Conservation (phyloP, 768 basidiomycete species). For the Suillus ampliporus region DNA sequence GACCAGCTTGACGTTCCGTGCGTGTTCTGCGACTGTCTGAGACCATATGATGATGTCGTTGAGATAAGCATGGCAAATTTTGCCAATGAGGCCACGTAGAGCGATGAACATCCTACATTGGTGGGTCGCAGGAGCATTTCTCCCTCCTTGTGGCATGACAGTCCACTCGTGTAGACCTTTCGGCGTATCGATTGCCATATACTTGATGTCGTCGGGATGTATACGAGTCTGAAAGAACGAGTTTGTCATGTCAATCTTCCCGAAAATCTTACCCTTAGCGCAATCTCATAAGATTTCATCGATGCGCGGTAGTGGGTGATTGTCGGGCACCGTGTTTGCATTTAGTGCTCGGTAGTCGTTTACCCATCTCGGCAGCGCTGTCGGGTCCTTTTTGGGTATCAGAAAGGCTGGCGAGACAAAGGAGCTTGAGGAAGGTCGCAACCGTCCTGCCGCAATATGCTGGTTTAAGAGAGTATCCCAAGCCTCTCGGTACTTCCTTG, state of each 20-base stretch:
- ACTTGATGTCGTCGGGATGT: conserved; percentile 31
- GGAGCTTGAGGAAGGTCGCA: conserved; percentile 32
- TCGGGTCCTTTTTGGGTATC: conserved; percentile 40
- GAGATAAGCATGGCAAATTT: background rate
- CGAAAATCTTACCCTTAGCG: conserved; percentile 39
- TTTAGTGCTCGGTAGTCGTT: conserved; percentile 29
- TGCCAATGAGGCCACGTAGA: conserved; percentile 21
- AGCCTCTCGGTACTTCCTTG: conserved; percentile 37
- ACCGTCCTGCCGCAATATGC: conserved; percentile 39
- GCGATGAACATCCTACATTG: conserved; percentile 21
- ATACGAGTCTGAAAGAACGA: conserved; percentile 6
- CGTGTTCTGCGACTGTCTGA: conserved; percentile 18
- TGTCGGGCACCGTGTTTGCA: too few relatives aligned
- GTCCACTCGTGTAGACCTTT: conserved; percentile 28
- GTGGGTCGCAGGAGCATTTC: conserved; percentile 24
- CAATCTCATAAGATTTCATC: conserved; percentile 29
- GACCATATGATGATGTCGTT: too few relatives aligned
- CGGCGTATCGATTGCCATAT: conserved; percentile 44
- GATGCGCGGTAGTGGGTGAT: conserved; percentile 1
- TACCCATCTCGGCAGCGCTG: conserved; percentile 26
- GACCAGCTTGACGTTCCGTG: conserved; percentile 19
- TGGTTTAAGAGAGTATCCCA: conserved; percentile 41
- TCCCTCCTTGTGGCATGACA: background rate
- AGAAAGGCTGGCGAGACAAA: conserved; percentile 45
- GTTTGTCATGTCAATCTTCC: conserved; percentile 11